Base-by-base conservation (phyloP, 495 filamentous ascomycete genomes). In the Trichodelitschia bisporula region DNA sequence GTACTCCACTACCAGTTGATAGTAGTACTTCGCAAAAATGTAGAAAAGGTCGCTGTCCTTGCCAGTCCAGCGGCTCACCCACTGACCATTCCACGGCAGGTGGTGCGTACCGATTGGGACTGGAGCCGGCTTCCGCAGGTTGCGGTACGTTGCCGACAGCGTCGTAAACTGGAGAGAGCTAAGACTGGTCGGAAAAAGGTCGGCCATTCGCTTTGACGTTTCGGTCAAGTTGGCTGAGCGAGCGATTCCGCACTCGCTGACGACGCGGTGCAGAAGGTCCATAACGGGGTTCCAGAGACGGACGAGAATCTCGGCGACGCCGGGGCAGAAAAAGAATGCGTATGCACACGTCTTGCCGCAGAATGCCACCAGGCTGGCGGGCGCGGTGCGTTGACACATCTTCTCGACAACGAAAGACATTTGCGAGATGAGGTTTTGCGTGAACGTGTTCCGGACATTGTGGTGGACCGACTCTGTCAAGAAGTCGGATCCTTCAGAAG, bases 301-400 rank as follows among this genome's bases (percentile, higher is more conserved):
- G 17, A 90, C 66, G 31, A 95, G 58, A 23, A 84, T 66, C 41
- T 93, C 83, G 21, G 80, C 74, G 33, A 92, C 63, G 12, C 80
- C 80, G 0, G 82, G 75, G 23, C 79, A 86, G 47, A 92, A 95
- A 45, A 86, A 89, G 51, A 92, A 97, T 19, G 86, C 86, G 50
- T 91, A 93, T 5, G 86, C 86, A 40, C 71, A 76, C 11, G 80
- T 78, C 49, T 89, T 93, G 30, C 84, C 86, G 44, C 79, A 86
- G 52, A 92, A 97, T 19, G 73, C 69, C 28, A 95, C 82, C 36
- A 95, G 50, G 44, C 77, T 89, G 21, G 77, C 68, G n/a, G 86
- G 77, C n/a, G 80, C 77, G 43, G 77, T 72, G 41, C 78, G 66
- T 39, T 80, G 55, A 4, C 77, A 83, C 75, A 95, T 77, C 43